Conservation (phyloP, 805 yeast genomes). For the Cyberlindnera veronae region DNA sequence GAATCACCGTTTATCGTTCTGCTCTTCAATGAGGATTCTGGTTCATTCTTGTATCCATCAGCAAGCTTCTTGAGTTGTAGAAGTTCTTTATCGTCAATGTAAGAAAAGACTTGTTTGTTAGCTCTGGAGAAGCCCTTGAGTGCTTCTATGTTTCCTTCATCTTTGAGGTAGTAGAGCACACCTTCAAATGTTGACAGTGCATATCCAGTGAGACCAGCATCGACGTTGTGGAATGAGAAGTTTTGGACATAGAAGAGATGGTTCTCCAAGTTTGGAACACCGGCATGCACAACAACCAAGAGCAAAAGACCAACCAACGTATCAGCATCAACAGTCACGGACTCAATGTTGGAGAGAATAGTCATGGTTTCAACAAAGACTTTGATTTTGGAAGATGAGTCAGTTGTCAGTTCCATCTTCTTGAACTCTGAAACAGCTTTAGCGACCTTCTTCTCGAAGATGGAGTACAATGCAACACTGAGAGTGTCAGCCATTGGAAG, state of each 20-base stretch:
- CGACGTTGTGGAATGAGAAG: constrained; percentile 48
- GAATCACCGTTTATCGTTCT: constrained; percentile 66
- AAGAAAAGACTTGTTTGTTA: constrained; percentile 54
- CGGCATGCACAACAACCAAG: constrained; percentile 64
- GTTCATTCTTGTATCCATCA: constrained; percentile 24
- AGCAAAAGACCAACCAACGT: constrained; percentile 69
- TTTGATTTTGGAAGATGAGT: constrained; percentile 44
- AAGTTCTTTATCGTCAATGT: constrained; percentile 37
- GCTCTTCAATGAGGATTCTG: constrained; percentile 31
- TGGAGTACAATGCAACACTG: constrained; percentile 28
- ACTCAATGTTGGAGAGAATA: constrained; percentile 39
- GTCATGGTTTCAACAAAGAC: constrained; percentile 51
- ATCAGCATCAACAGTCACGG: constrained; percentile 68
- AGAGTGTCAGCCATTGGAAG: constrained; percentile 31
- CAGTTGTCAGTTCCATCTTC: constrained; percentile 42
- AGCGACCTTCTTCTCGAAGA: constrained; percentile 42
- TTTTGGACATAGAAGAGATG: constrained; percentile 64
- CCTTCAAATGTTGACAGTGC: constrained; percentile 83
- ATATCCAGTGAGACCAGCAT: constrained; percentile 66
- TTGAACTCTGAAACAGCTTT: constrained; percentile 52
- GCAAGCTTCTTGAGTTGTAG: constrained; percentile 24
- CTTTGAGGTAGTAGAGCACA: constrained; percentile 60
- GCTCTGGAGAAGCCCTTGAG: constrained; percentile 40
- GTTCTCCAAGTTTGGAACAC: constrained; percentile 52
- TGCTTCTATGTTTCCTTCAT: constrained; percentile 33